Base-by-base conservation (phyloP, 768 basidiomycete species). In the Omphalotus guepiniiformis region DNA sequence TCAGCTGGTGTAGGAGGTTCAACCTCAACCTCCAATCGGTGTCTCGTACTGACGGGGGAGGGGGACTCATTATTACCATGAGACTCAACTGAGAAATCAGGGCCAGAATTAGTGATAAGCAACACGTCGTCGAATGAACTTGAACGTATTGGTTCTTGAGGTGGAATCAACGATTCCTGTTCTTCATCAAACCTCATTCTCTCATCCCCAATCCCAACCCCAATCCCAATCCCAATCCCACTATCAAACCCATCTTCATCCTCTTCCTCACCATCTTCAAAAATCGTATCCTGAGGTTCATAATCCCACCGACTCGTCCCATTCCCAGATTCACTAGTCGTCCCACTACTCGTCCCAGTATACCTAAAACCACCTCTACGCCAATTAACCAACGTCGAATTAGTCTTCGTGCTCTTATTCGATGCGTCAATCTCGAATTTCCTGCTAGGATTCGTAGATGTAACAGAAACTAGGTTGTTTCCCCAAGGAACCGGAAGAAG, bases 381-480 rank as follows among this genome's bases (percentile, higher is more conserved):
- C 23, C 37, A 50, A 15, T 50, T 50, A 2, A 19, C 29, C 42
- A 50, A 23, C 3, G 49, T 50, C 19, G 49, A 50, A 13, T 50
- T 29, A 2, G 49, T 50, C 13, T 28, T 32, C 7, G 56, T 46
- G 26, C 42, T 50, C 26, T 37, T 12, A n/a, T 40, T 49, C 9
- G 45, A 16, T n/a, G 49, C 54, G 43, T 61, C 59, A 30, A 61
- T 54, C 37, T 49, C 46, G 48, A 59, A 59, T 7, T 44, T 27
- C 8, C 25, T 16, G 37, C 52, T 41, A 7, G 53, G 38, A 1
- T 12, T 15, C 11, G 26, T 21, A 22, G 52, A 41, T 12, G 32
- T 26, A 16, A 62, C 58, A 11, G 42, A 41, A 28, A 54, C 57
- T n/a, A 54, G 49, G 21, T 46, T 47, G 38, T 51, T 53, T 36